Percentiles rank a stretch among this genome's conserved stretches.
Conservation (phyloP, 2,329 filamentous ascomycete species). For the Teratosphaeria gauchensis region DNA sequence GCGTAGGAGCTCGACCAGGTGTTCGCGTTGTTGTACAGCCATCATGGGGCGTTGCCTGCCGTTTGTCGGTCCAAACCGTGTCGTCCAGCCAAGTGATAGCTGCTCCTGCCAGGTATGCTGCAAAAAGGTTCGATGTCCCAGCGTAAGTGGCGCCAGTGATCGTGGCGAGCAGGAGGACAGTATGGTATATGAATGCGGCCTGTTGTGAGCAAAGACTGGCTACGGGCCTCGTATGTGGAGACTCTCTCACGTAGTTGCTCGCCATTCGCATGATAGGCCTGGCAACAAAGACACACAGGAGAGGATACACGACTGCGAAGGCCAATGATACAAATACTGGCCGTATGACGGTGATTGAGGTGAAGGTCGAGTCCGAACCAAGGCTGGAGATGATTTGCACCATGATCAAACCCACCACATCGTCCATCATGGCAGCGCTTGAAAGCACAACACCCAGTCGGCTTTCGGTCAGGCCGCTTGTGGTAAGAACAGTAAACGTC, state of each 20-base stretch:
- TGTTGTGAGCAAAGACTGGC: conserved; percentile 12
- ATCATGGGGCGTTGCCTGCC: background rate
- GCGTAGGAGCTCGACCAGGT: background rate
- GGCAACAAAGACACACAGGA: conserved; percentile 38
- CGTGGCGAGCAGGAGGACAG: conserved; percentile 39
- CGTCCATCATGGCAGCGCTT: conserved; percentile 72
- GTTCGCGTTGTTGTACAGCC: background rate
- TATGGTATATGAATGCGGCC: conserved; percentile 40
- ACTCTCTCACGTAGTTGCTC: background rate
- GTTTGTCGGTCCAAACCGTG: background rate
- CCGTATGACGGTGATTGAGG: conserved; percentile 34
- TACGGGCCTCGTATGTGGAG: background rate
- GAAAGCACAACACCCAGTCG: conserved; percentile 54
- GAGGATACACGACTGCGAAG: conserved; percentile 41
- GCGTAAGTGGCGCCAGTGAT: conserved; percentile 48
- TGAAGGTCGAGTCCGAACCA: conserved; percentile 31
- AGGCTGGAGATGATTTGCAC: conserved; percentile 65
- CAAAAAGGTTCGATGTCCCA: conserved; percentile 53
- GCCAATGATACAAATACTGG: conserved; percentile 43
- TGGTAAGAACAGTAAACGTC: conserved; percentile 54
- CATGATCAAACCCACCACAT: conserved; percentile 68
- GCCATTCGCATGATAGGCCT: conserved; percentile 25
- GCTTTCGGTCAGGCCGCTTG: conserved; percentile 47
- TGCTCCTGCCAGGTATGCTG: conserved; percentile 51
- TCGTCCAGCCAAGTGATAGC: conserved; percentile 48